phyloP scores from a whole-genome alignment of 768 basidiomycete genomes.

The Amanita polypyramis region DNA sequence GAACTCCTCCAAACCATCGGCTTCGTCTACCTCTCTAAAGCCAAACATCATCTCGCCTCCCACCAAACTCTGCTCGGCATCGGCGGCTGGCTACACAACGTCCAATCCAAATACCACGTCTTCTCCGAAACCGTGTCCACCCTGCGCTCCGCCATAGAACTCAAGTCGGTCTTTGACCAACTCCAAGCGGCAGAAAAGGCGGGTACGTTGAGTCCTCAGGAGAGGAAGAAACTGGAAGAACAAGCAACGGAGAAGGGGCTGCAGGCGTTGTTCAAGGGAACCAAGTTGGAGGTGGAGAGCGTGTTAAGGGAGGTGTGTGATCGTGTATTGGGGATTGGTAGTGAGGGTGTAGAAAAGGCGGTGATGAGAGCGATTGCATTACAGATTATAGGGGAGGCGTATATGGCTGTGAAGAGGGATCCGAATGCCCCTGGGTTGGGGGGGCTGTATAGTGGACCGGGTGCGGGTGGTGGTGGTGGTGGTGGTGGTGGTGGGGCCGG shows the following conservation, averaged over 20 bases:
- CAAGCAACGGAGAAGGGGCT: constrained; percentile 90
- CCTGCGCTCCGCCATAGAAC: constrained; percentile 75
- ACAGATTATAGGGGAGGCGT: constrained; percentile 79
- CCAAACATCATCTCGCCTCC: constrained; percentile 75
- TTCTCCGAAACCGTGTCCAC: constrained; percentile 94
- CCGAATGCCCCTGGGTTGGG: constrained; percentile 13
- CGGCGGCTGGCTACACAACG: constrained; percentile 89
- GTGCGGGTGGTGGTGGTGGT: neutral
- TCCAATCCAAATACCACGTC: constrained; percentile 87
- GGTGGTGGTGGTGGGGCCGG: neutral
- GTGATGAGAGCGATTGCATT: constrained; percentile 70
- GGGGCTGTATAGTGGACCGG: neutral
- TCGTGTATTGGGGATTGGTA: constrained; percentile 53
- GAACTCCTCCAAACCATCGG: constrained; percentile 82
- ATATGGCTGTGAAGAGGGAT: constrained; percentile 59
- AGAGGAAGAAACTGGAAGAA: constrained; percentile 77
- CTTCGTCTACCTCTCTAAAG: constrained; percentile 75
- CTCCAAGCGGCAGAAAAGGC: constrained; percentile 85
- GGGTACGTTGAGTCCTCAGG: constrained; percentile 68
- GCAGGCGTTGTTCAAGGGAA: constrained; percentile 87
- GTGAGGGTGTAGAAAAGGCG: constrained; percentile 44
- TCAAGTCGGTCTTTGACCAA: constrained; percentile 86
- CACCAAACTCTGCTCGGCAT: constrained; percentile 68
- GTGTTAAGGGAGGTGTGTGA: constrained; percentile 86
- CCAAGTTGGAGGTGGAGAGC: constrained; percentile 87